Conservation (phyloP, 768 basidiomycete genomes). For the Lenzites betulinus region DNA sequence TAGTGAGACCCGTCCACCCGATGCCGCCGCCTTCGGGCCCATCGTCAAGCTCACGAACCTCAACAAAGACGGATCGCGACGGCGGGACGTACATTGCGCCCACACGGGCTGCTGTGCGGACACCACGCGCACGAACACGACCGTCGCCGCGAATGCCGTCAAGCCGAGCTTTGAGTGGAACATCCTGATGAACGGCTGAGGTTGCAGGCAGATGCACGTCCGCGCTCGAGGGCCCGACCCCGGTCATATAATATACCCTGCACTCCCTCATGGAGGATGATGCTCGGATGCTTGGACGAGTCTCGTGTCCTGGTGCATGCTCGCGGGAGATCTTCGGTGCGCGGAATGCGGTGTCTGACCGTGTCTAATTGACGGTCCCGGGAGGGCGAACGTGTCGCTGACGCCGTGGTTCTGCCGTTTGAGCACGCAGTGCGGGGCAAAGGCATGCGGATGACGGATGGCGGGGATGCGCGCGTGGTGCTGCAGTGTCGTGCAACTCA, state of each 20-base stretch:
- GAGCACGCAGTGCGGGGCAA: too few relatives aligned
- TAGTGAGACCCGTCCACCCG: constrained; percentile 18
- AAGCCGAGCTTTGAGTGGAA: constrained; percentile 11
- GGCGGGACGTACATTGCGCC: constrained; percentile 19
- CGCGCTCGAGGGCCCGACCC: too few relatives aligned
- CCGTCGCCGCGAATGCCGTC: constrained; percentile 10
- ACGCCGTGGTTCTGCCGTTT: background rate
- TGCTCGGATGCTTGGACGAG: background rate
- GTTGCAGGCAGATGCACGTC: background rate
- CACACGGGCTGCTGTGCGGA: constrained; percentile 22
- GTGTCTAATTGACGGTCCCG: background rate
- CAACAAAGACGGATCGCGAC: background rate
- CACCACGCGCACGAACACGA: constrained; percentile 13
- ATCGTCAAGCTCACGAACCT: background rate
- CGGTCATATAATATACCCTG: too few relatives aligned
- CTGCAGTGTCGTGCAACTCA: too few relatives aligned
- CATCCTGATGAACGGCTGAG: constrained; percentile 1
- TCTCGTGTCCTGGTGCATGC: too few relatives aligned
- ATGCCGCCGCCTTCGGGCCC: constrained; percentile 15
- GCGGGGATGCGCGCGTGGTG: too few relatives aligned
- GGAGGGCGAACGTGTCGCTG: background rate
- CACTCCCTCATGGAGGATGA: background rate
- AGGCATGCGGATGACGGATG: too few relatives aligned
- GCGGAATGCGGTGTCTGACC: too few relatives aligned
- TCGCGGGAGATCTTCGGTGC: constrained; percentile 1